A percentile compares a stretch with the other conserved stretches of the same genome.
Conservation (phyloP, 352 stramenopile genomes). For the Globisporangium cystogenes region DNA sequence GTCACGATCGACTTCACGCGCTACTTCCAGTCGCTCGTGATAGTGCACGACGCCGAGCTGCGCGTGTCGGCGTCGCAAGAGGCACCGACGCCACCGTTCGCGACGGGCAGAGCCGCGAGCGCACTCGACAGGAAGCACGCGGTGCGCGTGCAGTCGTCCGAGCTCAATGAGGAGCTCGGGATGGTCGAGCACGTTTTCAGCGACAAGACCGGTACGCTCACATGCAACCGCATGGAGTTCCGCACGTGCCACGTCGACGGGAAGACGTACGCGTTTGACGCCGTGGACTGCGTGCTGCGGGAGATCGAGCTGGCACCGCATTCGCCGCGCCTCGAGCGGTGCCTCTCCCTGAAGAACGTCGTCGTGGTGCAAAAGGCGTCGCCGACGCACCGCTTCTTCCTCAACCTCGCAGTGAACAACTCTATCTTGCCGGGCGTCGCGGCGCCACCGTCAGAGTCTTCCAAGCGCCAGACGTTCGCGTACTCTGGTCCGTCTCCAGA, state of each 20-base stretch:
- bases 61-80: slow-evolving; percentile 17
- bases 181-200: slow-evolving; percentile 97
- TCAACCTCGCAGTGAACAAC: slow-evolving; percentile 63
- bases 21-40: slow-evolving; percentile 76
- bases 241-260: slow-evolving; percentile 89
- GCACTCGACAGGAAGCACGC: slow-evolving; percentile 34
- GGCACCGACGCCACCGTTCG: neutral
- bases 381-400: slow-evolving; percentile 30
- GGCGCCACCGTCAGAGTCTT: neutral
- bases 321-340: neutral
- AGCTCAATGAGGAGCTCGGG: slow-evolving; percentile 91
- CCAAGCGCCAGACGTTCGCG: slow-evolving; percentile 14
- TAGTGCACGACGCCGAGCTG: slow-evolving; percentile 70
- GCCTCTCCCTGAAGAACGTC: neutral
- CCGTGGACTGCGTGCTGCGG: slow-evolving; percentile 18
- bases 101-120: neutral
- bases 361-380: slow-evolving; percentile 13
- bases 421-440: slow-evolving; percentile 31
- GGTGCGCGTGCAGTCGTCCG: slow-evolving; percentile 70
- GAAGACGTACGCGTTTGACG: slow-evolving; percentile 39
- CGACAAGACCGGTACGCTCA: slow-evolving; percentile 92
- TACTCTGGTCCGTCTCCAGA: slow-evolving; percentile 83
- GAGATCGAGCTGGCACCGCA: slow-evolving; percentile 10
- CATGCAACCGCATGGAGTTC: slow-evolving; percentile 93
- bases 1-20: slow-evolving; percentile 83